Evolutionary conservation across 768 basidiomycete genomes (phyloP).

Genomic region (Russula brevipes): DNA sequence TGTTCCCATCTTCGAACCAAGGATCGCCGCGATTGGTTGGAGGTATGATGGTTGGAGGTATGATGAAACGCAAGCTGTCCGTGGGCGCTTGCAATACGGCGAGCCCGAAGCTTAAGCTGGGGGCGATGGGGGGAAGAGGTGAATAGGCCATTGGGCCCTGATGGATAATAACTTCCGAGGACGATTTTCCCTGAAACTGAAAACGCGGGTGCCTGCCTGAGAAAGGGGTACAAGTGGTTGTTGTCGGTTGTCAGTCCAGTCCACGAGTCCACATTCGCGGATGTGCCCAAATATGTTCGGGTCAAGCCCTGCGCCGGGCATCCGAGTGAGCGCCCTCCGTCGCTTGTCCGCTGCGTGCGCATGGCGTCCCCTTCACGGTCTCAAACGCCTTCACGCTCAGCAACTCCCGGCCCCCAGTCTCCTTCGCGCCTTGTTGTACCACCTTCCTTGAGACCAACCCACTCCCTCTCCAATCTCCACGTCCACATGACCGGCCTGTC

Average conservation of each 20-base stretch:
- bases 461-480: constrained; percentile 53
- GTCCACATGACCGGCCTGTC: constrained; percentile 36
- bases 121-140: neutral
- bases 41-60: constrained; percentile 14
- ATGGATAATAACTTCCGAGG: neutral
- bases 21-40: constrained; percentile 36
- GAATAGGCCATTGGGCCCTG: too few relatives aligned
- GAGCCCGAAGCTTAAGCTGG: too few relatives aligned
- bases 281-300: neutral
- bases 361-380: constrained; percentile 23
- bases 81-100: neutral
- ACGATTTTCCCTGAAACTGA: neutral
- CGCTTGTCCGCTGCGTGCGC: neutral
- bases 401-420: constrained; percentile 37
- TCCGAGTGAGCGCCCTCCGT: neutral
- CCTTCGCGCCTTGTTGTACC: constrained; percentile 53
- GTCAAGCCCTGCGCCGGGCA: neutral
- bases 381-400: constrained; percentile 35
- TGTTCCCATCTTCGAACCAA: constrained; percentile 60
- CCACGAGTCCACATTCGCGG: neutral
- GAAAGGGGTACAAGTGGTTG: too few relatives aligned
- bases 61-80: constrained; percentile 8
- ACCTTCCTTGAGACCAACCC: constrained; percentile 46
- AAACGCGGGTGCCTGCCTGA: too few relatives aligned
- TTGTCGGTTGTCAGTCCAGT: too few relatives aligned